These are phyloP conservation scores for Cryptosporidium canis DNA, from an alignment of 169 alveolate genomes.

Conservation along the genomic window DNA sequence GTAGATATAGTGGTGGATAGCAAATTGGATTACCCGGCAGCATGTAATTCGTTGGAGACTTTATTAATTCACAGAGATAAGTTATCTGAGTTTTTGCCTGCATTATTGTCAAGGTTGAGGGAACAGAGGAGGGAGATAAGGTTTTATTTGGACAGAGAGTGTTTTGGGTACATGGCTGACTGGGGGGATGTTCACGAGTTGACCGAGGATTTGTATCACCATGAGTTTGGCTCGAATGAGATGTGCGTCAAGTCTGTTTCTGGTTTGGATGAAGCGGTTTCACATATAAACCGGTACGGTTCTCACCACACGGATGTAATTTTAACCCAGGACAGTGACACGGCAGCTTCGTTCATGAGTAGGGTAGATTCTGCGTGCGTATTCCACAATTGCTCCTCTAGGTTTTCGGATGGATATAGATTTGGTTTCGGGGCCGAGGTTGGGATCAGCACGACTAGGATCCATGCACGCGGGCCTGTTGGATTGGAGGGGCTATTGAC, in stretches of 20 bases:
- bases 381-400: constrained; percentile 80
- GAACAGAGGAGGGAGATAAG: constrained; percentile 30
- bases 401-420: constrained; percentile 83
- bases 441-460: constrained; percentile 80
- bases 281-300: constrained; percentile 78
- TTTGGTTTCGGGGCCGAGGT: constrained; percentile 83
- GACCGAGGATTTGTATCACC: constrained; percentile 71
- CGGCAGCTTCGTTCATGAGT: constrained; percentile 71
- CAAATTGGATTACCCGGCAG: constrained; percentile 80
- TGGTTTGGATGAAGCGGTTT: constrained; percentile 75
- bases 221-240: constrained; percentile 75
- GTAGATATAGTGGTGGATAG: constrained; percentile 75
- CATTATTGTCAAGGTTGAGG: constrained; percentile 30
- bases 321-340: constrained; percentile 62
- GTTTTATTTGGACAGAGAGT: constrained; percentile 26
- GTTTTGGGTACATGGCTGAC: constrained; percentile 3
- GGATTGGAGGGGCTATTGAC: constrained; percentile 81
- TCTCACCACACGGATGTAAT: constrained; percentile 83
- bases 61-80: constrained; percentile 74
- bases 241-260: constrained; percentile 74
- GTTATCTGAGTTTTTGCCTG: constrained; percentile 57
- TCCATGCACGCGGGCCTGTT: constrained; percentile 84
- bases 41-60: constrained; percentile 81
- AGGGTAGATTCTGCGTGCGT: constrained; percentile 79
- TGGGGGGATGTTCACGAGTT: not conserved